Conservation (phyloP, 1,284 basidiomycete species). For the Rhodotorula glutinis region DNA sequence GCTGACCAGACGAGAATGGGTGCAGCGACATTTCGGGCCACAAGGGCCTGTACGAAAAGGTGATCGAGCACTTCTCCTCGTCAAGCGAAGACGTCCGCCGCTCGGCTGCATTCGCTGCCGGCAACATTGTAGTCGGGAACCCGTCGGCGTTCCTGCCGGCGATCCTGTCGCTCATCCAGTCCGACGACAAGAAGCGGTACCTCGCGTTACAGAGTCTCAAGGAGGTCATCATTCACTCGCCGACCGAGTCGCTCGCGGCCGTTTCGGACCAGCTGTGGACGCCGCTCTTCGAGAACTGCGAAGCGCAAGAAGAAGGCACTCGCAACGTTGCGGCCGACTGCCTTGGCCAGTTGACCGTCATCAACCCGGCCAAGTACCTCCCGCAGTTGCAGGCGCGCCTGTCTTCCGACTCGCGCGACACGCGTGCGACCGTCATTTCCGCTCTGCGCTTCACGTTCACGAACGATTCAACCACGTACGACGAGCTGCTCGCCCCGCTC, state of each 20-base stretch:
- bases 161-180: slow-evolving; percentile 75
- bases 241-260: slow-evolving; percentile 71
- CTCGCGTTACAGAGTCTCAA: slow-evolving; percentile 87
- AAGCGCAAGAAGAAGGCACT: slow-evolving; percentile 70
- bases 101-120: slow-evolving; percentile 87
- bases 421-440: slow-evolving; percentile 77
- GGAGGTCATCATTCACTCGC: slow-evolving; percentile 91
- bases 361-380: slow-evolving; percentile 81
- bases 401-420: slow-evolving; percentile 59
- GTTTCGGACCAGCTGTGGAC: slow-evolving; percentile 86
- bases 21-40: slow-evolving; percentile 68
- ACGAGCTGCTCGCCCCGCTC: slow-evolving; percentile 78
- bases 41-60: slow-evolving; percentile 66
- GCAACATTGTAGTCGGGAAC: slow-evolving; percentile 92
- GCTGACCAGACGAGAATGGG: slow-evolving; percentile 50
- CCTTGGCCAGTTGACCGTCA: slow-evolving; percentile 88
- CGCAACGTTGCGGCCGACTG: slow-evolving; percentile 95
- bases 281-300: slow-evolving; percentile 79
- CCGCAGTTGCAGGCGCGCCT: slow-evolving; percentile 84
- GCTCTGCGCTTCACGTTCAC: slow-evolving; percentile 94
- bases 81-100: slow-evolving; percentile 78
- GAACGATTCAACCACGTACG: slow-evolving; percentile 76
- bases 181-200: slow-evolving; percentile 68
- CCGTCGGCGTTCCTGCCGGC: slow-evolving; percentile 77
- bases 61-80: slow-evolving; percentile 69